Conservation (phyloP, 2,329 filamentous ascomycete genomes). For the Fusarium floridanum region DNA sequence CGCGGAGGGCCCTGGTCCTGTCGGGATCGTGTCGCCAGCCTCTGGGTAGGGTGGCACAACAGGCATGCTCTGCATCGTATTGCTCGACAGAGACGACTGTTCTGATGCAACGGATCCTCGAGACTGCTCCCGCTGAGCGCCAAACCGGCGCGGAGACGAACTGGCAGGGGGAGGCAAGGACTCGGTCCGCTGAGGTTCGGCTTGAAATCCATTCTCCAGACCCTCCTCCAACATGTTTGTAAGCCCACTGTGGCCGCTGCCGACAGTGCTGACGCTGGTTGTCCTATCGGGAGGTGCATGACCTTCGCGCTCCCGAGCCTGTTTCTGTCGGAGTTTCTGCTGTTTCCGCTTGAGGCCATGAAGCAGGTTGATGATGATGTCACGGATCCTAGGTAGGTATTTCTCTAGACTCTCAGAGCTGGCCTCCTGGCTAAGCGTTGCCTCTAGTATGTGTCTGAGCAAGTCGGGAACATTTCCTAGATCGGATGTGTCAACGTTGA, state of each 20-base stretch:
- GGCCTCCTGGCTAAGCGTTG: conserved; percentile 96
- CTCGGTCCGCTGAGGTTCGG: conserved; percentile 52
- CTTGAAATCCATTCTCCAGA: conserved; percentile 65
- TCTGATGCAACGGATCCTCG: conserved; percentile 66
- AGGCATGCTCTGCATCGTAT: conserved; percentile 80
- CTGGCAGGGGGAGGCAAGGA: conserved; percentile 45
- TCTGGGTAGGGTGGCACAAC: conserved; percentile 79
- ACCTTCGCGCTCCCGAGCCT: conserved; percentile 67
- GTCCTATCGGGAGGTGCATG: conserved; percentile 61
- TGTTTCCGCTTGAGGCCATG: conserved; percentile 98
- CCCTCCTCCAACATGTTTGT: conserved; percentile 72
- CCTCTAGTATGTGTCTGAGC: conserved; percentile 90
- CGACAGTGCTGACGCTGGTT: conserved; percentile 70
- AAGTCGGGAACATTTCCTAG: conserved; percentile 95
- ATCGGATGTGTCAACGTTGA: conserved; percentile 95
- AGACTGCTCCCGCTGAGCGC: conserved; percentile 64
- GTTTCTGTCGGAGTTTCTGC: conserved; percentile 80
- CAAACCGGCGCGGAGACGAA: conserved; percentile 63
- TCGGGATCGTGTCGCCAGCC: conserved; percentile 66
- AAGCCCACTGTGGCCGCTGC: conserved; percentile 67
- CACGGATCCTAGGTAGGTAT: conserved; percentile 92
- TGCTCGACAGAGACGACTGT: conserved; percentile 79
- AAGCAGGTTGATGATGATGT: conserved; percentile 98
- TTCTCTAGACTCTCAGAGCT: conserved; percentile 93
- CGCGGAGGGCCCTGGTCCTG: conserved; percentile 48